Conservation (phyloP, 2,329 filamentous ascomycete genomes). For the Fusarium virguliforme region DNA sequence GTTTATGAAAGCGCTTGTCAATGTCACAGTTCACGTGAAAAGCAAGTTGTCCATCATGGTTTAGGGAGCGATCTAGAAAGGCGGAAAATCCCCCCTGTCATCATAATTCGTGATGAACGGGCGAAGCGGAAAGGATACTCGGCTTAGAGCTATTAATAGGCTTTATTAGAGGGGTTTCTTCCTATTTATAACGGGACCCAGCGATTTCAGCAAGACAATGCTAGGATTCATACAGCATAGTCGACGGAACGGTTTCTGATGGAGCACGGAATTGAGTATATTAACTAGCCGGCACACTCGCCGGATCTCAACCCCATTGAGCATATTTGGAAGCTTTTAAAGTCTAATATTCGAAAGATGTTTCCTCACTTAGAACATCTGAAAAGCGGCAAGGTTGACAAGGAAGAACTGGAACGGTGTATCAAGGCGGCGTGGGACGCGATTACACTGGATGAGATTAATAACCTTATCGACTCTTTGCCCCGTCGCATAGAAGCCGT, state of each 20-base stretch:
- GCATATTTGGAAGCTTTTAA: neutral
- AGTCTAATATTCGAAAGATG: neutral
- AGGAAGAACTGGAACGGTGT: neutral
- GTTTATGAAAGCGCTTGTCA: neutral
- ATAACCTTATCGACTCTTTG: neutral
- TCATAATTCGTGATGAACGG: neutral
- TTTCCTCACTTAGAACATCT: neutral
- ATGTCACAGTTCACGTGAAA: neutral
- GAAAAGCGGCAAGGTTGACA: neutral
- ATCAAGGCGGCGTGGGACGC: neutral
- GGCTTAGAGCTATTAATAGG: neutral
- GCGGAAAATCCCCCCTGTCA: neutral
- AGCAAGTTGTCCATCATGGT: neutral
- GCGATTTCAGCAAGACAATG: neutral
- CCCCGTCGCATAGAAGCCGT: neutral
- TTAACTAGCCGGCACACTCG: neutral
- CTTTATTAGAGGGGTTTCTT: neutral
- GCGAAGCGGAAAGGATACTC: neutral
- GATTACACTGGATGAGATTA: slow-evolving; percentile 6
- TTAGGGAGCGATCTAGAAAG: neutral
- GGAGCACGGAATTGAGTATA: neutral
- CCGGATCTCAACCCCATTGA: slow-evolving; percentile 25
- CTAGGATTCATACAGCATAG: neutral
- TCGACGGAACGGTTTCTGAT: neutral
- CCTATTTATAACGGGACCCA: neutral